Evolutionary conservation across 1,284 basidiomycete genomes (phyloP), one percentile per base, ranked within the genome.

Genomic region (Waitea zeae): DNA sequence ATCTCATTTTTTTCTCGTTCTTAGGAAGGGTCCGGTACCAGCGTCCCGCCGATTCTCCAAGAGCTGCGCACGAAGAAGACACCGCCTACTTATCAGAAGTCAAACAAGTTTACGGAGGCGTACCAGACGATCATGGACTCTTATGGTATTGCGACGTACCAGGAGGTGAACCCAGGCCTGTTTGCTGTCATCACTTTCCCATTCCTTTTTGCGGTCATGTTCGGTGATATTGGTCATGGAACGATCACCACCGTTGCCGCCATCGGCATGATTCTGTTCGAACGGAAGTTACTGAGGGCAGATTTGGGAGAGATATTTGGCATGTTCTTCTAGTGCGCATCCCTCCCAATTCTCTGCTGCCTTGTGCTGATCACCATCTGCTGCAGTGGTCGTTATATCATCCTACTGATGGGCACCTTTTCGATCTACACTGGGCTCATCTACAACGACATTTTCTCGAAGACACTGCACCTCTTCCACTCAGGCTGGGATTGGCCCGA

Each of bases 401-500:
- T 98, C 51, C 65, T 98, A 34, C 65, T 98, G 44, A 98, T 98
- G 93, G 95, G 95, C 26, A 20, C 75, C 31, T 97, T 97, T 57
- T 92, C 93, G 30, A 71, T 92, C 46, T 98, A 89, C 59, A 96
- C 93, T 15, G 93, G 93, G 17, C 66, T 97, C 54, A 79, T 99
- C 53, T 99, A 99, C 67, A 99, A 99, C 70, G 95, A 99, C 54
- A 80, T 99, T 50, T 97, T 97, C 62, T 96, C 90, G 38, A 90
- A 88, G 61, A 73, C 86, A 30, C 67, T 98, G 41, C 77, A 86
- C 51, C 54, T 97, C 45, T 96, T 76, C 67, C 66, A 73, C 41
- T 89, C 93, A 12, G 89, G 82, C 26, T 99, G 92, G 90, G 61
- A 67, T 26, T 92, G 80, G 65, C 44, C 12, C 50, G 58, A 30